phyloP scores from a whole-genome alignment of 139 green algal genomes.

The Axilococcus clingmanii region DNA sequence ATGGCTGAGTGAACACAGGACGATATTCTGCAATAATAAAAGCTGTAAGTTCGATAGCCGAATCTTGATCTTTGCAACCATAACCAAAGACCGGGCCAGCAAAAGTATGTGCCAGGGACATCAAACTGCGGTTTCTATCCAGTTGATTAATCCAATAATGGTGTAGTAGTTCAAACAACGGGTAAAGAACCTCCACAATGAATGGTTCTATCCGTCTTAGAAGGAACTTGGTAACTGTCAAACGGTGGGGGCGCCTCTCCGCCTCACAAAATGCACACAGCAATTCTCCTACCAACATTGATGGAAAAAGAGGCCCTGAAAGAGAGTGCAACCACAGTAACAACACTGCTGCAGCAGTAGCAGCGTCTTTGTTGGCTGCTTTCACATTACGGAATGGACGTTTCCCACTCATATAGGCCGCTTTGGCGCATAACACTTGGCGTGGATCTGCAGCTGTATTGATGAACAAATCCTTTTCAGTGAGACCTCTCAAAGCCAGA shows the following conservation, averaged over 20 bases:
- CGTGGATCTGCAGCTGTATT: too few species aligned
- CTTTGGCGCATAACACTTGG: constrained; percentile 11
- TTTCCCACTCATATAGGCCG: constrained; percentile 15
- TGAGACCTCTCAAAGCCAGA: constrained; percentile 12
- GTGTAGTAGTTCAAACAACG: constrained; percentile 33
- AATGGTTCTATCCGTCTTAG: constrained; percentile 18
- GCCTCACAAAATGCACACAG: not conserved
- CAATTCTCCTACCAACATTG: constrained; percentile 9
- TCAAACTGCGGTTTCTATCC: constrained; percentile 9
- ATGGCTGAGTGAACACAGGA: constrained; percentile 30
- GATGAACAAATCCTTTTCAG: constrained; percentile 8
- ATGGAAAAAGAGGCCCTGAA: constrained; percentile 18
- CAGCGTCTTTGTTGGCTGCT: not conserved
- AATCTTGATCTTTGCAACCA: not conserved
- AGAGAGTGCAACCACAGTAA: constrained; percentile 23
- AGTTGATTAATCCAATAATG: constrained; percentile 29
- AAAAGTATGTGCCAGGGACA: constrained; percentile 14
- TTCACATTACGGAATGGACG: constrained; percentile 10
- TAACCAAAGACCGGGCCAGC: constrained; percentile 16
- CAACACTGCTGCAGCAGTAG: constrained; percentile 15
- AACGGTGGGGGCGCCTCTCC: not conserved
- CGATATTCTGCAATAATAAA: constrained; percentile 26
- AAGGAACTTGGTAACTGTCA: not conserved
- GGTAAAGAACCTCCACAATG: constrained; percentile 26
- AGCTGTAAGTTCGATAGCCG: constrained; percentile 3